phyloP scores from a whole-genome alignment of 352 stramenopile genomes.

The Globisporangium paddicum region DNA sequence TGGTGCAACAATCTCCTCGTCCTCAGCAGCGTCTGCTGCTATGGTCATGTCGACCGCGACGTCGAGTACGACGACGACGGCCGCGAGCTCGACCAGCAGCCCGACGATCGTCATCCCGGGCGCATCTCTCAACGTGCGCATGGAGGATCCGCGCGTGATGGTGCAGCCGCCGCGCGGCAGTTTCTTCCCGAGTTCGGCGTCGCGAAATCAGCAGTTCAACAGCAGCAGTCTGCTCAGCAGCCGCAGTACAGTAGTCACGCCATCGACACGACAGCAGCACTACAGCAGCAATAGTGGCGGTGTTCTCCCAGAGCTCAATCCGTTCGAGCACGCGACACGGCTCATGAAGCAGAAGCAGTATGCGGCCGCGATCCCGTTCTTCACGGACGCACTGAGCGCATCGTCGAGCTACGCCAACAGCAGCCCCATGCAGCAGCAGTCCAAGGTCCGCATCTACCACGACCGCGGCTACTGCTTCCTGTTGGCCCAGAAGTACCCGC shows the following conservation, averaged over 20 bases:
- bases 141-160: background rate
- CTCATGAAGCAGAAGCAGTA: conserved; percentile 61
- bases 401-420: conserved; percentile 4
- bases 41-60: background rate
- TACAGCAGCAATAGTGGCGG: conserved; percentile 8
- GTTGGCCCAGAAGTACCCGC: conserved; percentile 42
- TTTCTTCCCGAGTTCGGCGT: background rate
- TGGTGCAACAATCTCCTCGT: background rate
- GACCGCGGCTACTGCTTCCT: conserved; percentile 62
- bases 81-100: conserved; percentile 4
- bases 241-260: background rate
- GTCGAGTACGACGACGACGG: conserved; percentile 4
- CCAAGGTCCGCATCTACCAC: conserved; percentile 53
- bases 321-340: conserved; percentile 30
- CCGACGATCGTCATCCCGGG: conserved; percentile 6
- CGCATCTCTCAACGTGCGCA: conserved; percentile 9
- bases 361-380: conserved; percentile 45
- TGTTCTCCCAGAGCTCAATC: conserved; percentile 5
- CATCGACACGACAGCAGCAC: conserved; percentile 19
- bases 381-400: conserved; percentile 43
- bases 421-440: conserved; percentile 15
- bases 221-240: background rate
- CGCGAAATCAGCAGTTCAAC: background rate
- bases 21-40: background rate
- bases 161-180: background rate